phyloP scores from a whole-genome alignment of 1,284 basidiomycete species.

The Cryptococcus floricola region DNA sequence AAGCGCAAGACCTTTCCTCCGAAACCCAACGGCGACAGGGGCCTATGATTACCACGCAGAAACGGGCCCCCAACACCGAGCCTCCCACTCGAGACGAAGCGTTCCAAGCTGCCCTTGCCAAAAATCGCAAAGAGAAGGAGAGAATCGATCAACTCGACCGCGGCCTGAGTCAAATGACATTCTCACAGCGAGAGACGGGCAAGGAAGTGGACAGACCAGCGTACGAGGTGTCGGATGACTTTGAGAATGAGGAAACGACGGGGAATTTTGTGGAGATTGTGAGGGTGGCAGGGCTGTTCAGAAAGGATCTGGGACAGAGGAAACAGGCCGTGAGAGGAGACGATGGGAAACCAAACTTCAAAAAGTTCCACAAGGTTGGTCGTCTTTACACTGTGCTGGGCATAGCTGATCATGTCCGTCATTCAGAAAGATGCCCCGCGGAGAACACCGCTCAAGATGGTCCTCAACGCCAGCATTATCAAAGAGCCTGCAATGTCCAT shows the following conservation, averaged over 20 bases:
- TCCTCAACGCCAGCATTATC: conserved; percentile 27
- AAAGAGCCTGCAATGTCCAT: conserved; percentile 42
- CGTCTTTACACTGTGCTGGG: not conserved
- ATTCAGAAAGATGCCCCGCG: conserved; percentile 39
- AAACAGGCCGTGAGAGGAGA: conserved; percentile 34
- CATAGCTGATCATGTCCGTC: not conserved
- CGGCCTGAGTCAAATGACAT: no score
- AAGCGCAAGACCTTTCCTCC: no score
- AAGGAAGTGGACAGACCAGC: conserved; percentile 52
- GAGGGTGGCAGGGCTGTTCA: conserved; percentile 37
- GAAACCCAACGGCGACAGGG: not conserved
- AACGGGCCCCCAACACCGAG: conserved; percentile 3
- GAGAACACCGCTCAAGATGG: conserved; percentile 32
- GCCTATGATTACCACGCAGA: not conserved
- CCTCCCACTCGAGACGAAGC: conserved; percentile 32
- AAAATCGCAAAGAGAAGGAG: conserved; percentile 30
- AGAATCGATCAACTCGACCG: conserved; percentile 60
- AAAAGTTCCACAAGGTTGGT: conserved; percentile 77
- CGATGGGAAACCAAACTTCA: conserved; percentile 68
- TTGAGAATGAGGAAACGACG: conserved; percentile 62
- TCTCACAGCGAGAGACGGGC: conserved; percentile 26
- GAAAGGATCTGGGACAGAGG: conserved; percentile 50
- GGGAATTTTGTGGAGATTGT: conserved; percentile 84
- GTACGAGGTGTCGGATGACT: conserved; percentile 59
- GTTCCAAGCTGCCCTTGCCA: conserved; percentile 42